These are phyloP conservation scores for Ogataea nonfermentans DNA, from an alignment of 805 yeast species.

Conservation along the genomic window DNA sequence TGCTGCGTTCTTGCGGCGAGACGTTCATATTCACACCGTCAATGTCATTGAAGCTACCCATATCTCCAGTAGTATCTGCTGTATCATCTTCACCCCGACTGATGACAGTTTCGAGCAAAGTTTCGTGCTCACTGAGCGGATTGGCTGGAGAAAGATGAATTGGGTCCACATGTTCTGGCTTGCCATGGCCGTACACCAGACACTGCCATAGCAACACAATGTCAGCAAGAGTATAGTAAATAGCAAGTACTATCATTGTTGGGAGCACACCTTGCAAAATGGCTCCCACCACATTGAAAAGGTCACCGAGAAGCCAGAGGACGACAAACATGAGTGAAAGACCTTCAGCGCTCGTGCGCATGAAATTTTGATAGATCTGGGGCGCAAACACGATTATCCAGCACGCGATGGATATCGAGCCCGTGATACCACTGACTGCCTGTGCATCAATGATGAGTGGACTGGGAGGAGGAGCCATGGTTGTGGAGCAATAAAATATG, in stretches of 20 bases:
- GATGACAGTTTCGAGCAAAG: conserved; percentile 56
- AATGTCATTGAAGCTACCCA: conserved; percentile 32
- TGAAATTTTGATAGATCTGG: conserved; percentile 88
- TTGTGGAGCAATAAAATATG: conserved; percentile 7
- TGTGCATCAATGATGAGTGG: conserved; percentile 65
- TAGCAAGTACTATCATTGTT: conserved; percentile 89
- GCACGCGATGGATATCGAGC: conserved; percentile 91
- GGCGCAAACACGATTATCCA: conserved; percentile 99
- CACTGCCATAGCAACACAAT: conserved; percentile 81
- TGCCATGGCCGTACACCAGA: conserved; percentile 67
- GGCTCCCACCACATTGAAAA: conserved; percentile 91
- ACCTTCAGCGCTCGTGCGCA: conserved; percentile 85
- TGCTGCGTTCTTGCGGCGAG: conserved; percentile 14
- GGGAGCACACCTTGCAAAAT: conserved; percentile 86
- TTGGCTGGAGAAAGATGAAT: conserved; percentile 87
- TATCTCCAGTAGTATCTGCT: conserved; percentile 20
- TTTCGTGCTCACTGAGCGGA: conserved; percentile 68
- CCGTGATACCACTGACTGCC: conserved; percentile 75
- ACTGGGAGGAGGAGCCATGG: conserved; percentile 61
- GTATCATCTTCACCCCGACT: conserved; percentile 37
- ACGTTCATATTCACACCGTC: conserved; percentile 28
- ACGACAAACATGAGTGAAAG: conserved; percentile 81
- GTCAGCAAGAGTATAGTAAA: conserved; percentile 92
- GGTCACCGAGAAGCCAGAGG: conserved; percentile 91
- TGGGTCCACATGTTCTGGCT: conserved; percentile 53